Base-by-base conservation (phyloP, 176 grass and related monocot species). In the Rhipidocladum racemiflorum region DNA sequence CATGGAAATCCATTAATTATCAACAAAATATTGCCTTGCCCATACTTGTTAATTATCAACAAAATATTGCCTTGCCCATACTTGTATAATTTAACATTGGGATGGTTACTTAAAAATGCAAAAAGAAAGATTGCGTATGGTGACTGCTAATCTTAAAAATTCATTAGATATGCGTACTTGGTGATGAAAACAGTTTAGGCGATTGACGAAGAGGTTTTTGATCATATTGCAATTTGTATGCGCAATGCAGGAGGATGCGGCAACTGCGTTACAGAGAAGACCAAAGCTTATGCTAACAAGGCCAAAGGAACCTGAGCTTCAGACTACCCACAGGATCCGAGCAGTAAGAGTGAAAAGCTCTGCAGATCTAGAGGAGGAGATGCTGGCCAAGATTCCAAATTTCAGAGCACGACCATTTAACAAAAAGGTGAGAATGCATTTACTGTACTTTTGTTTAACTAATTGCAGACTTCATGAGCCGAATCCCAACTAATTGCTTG, bases 381-480 rank as follows among this genome's bases (percentile, higher is more conserved):
- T 99, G 97, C 73, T 99, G 43, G 83, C 97, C 43, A 93, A 99
- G 44, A 99, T 99, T 16, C 97, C 97, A 0, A 99, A 99, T 74
- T 99, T 99, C 89, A 99, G 92, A 86, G 97, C 97, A 44, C 85
- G 92, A 4, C 97, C 97, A 44, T 85, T 99, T 35, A 99, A 99
- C 70, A 99, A 87, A 86, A 99, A 96, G 42, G 93, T 96, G 35
- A 81, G 28, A 81, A 61, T 73, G 63, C 72, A 28, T 87, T 85
- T 16, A 35, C 20, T 63, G 20, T 0, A 5, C 49, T 21, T 81
- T 34, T 24, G 29, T 63, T 51, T 50, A 8, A 77, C 10, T 46
- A 85, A 28, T 53, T 70, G 27, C 9, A 85, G 1, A 9, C 68
- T 77, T 32, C 46, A 80, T 20, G 62, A 62, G 14, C 66, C 46